These are phyloP conservation scores for Xylaria sp. DNA, from an alignment of 495 filamentous ascomycete genomes.

Conservation along the genomic window DNA sequence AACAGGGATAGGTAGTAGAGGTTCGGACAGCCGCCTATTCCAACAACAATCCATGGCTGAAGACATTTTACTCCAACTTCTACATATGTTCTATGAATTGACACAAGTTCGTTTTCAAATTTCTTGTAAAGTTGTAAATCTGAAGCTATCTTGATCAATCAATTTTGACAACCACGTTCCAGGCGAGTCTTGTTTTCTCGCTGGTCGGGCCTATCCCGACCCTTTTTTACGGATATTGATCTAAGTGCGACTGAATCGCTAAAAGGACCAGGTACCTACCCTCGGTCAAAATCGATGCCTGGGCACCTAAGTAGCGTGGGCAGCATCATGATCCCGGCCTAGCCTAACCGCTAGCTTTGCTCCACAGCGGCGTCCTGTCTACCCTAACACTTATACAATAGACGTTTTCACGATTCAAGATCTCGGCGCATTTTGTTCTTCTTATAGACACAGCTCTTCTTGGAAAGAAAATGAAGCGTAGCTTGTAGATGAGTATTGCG, in stretches of 20 bases:
- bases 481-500: background rate
- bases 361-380: constrained; percentile 8
- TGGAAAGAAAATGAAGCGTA: background rate
- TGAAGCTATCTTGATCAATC: background rate
- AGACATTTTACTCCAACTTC: background rate
- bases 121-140: background rate
- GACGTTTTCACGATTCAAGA: background rate
- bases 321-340: background rate
- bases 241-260: background rate
- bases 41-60: background rate
- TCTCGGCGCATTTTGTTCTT: background rate
- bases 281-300: background rate
- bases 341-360: constrained; percentile 1
- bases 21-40: background rate
- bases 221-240: background rate
- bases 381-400: background rate
- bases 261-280: constrained; percentile 1
- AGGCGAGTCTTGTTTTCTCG: background rate
- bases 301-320: no score
- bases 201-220: background rate
- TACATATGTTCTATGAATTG: background rate
- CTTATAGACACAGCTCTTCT: background rate
- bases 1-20: constrained; percentile 3
- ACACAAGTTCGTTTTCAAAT: background rate
- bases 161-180: background rate